Base-by-base conservation (phyloP, 768 basidiomycete species). In the Sporobolomyces pararoseus region DNA sequence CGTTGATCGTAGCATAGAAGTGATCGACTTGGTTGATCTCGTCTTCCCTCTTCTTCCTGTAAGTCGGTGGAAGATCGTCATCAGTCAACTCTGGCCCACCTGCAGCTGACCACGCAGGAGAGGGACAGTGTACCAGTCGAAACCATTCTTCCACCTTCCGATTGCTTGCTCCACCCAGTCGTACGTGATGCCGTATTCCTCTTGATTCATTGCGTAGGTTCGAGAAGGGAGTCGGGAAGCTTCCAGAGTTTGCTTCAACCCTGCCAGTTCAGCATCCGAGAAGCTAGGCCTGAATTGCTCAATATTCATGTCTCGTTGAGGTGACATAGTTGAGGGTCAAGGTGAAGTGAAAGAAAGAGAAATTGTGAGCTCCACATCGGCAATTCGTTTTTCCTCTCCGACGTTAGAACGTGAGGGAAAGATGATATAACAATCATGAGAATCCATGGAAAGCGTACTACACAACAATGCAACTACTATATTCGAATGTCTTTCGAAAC, bases 11-110 rank as follows among this genome's bases (percentile, higher is more conserved):
- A 51, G 65, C 63, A 12, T 53, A 63, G 68, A 60, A 77, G 65
- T 77, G 72, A 23, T 72, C 62, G 35, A 73, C 75, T 29, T 14
- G 47, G 54, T 73, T 73, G 44, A 77, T 63, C 53, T 60, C 29
- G 16, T 60, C 52, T 57, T 75, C 71, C 10, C 60, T 37, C 46
- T 52, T 53, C 17, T 68, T 63, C 72, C 74, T 72, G 47, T n/a
- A n/a, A n/a, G n/a, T n/a, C n/a, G n/a, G n/a, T n/a, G n/a, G n/a
- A n/a, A n/a, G n/a, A n/a, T n/a, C n/a, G n/a, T n/a, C n/a, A n/a
- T 51, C 50, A 42, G 39, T 42, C 39, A 42, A 9, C 39, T 42
- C 39, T 9, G 9, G n/a, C n/a, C n/a, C n/a, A n/a, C n/a, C n/a
- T n/a, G n/a, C n/a, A n/a, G n/a, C n/a, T n/a, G n/a, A n/a, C 23